These are phyloP conservation scores for Sisymbrium altissimum DNA, from an alignment of 345 rosid genomes.

Conservation along the genomic window DNA sequence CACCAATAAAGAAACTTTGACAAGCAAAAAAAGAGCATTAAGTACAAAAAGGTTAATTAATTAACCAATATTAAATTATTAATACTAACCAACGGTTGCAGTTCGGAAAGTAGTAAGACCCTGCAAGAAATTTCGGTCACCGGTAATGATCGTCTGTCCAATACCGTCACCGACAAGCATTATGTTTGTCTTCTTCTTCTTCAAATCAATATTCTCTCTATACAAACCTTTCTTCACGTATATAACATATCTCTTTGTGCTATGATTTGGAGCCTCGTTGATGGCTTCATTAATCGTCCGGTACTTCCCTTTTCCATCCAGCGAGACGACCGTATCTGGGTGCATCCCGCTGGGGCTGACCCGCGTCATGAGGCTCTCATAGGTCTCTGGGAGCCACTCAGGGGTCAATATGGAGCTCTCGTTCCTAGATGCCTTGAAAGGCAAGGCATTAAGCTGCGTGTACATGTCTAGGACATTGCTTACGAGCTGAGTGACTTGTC, in stretches of 20 bases:
- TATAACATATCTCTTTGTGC: conserved; percentile 60
- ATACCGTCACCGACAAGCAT: conserved; percentile 82
- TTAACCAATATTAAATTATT: background rate
- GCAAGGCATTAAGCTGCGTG: conserved; percentile 57
- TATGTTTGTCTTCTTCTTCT: conserved; percentile 66
- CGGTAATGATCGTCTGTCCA: conserved; percentile 62
- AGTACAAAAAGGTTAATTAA: conserved; percentile 4
- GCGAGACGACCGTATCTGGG: conserved; percentile 49
- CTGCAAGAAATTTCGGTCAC: conserved; percentile 70
- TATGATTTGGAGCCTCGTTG: conserved; percentile 61
- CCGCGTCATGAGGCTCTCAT: conserved; percentile 44
- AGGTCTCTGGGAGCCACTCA: conserved; percentile 63
- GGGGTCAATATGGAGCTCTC: conserved; percentile 34
- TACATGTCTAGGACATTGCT: conserved; percentile 53
- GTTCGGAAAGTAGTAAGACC: conserved; percentile 97
- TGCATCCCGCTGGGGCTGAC: conserved; percentile 35
- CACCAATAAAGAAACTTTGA: conserved; percentile 11
- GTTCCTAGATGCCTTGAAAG: conserved; percentile 52
- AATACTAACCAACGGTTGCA: conserved; percentile 73
- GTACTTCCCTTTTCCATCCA: conserved; percentile 72
- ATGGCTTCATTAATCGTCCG: conserved; percentile 67
- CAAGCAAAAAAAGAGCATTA: conserved; percentile 4
- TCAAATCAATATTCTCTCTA: conserved; percentile 68
- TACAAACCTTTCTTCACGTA: conserved; percentile 73
- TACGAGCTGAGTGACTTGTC: conserved; percentile 78